Evolutionary conservation across 352 stramenopile genomes (phyloP), one percentile per base, ranked within the genome.

Genomic region (Pythium brachiatum): DNA sequence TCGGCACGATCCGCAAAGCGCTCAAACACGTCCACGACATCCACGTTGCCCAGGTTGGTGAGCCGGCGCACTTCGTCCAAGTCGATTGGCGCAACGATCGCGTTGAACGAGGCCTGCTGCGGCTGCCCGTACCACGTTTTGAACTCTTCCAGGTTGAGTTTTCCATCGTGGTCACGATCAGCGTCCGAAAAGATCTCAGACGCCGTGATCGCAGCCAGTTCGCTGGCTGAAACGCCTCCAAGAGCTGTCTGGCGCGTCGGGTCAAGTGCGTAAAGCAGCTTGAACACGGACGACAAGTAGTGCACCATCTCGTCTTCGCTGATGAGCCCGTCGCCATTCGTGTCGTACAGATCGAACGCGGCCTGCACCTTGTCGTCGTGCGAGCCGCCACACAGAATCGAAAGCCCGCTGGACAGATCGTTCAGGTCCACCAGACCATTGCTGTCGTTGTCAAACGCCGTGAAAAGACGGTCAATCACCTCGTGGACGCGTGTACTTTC

Each of bases 21-120:
- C 57, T 93, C 83, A 68, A 96, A 95, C 3, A 96, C 86, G 34
- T 95, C 87, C 16, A 87, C 86, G 8, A 95, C 85, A 38, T 94
- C 82, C 26, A 94, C 60, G 23, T 80, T 90, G 13, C 86, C 87
- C 2, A 96, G 60, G 38, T 92, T 92, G 3, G 88, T 96, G 27
- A 95, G 62, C 53, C 82, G 80, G 0, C 86, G 79, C n/a, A 96
- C 84, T 64, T 96, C 82, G 36, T 92, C 79, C 27, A 96, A 56
- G 57, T 90, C 75, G 21, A 91, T 67, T 34, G 83, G 85, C 23
- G 83, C 80, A 15, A 90, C 70, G 31, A 90, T 86, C 44, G 81
- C 77, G 48, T 88, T 89, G 57, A 91, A 91, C 15, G 79, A 82
- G 9, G 74, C 61, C 53, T 89, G 79, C 54, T 90, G 71, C 13